Base-by-base conservation (phyloP, 768 basidiomycete species). In the Suillus weaverae region DNA sequence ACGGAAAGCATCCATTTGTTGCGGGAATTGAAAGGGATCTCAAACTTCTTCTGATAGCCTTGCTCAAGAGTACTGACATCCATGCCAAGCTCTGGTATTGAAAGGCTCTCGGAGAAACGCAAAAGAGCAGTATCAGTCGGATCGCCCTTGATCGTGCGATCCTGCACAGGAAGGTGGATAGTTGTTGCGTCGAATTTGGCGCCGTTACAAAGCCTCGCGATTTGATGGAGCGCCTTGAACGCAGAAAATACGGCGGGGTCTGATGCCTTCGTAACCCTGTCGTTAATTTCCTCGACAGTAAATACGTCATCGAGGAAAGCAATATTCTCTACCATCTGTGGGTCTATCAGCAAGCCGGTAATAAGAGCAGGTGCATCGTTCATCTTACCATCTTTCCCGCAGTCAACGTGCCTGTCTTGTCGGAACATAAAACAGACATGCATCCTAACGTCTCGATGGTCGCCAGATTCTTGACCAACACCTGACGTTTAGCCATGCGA, bases 361-460 rank as follows among this genome's bases (percentile, higher is more conserved):
- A 26, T 33, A 9, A 33, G 5, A 48, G 32, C 8, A 62, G 5
- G 7, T 41, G 13, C 30, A 64, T 10, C 9, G 0, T 20, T 6
- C 8, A 18, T 44, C 69, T 60, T 60, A 72, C 73, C 83, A 83
- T 84, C 62, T 72, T 71, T 4, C 77, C 78, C 61, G 78, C 67
- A 1, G 88, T 89, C 22, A 89, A 74, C 0, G 86, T 87, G 16
- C 87, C 85, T 0, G 86, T 86, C 72, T 89, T 89, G 70, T 89
- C 84, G 5, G 80, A 81, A 57, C 78, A 79, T 39, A 83, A 72
- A 11, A 81, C 82, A 62, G 85, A 84, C 71, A 89, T 86, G 10
- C 84, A 81, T 8, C 89, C 89, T 6, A 90, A 79, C 8, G 86
- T 86, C 72, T 90, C 89, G 36, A 90, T 86, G 7, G 86, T 89